A percentile compares a stretch with the other conserved stretches of the same genome.
phyloP scores from a whole-genome alignment of 129 eudicot species.

The Flaveria ramosissima region DNA sequence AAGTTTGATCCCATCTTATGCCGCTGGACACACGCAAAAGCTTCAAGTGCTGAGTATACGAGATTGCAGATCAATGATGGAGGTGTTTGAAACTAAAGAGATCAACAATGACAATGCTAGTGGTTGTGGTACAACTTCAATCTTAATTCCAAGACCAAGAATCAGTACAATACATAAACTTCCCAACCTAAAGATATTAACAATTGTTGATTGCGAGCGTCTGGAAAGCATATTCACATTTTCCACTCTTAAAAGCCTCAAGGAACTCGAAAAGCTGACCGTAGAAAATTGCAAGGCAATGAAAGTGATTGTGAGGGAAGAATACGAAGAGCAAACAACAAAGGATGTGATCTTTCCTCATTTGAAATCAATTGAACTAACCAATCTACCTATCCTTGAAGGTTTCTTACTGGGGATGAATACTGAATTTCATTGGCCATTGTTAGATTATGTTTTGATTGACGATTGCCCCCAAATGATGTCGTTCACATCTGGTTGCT shows the following conservation, averaged over 20 bases:
- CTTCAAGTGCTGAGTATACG: background rate
- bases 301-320: background rate
- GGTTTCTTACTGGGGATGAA: background rate
- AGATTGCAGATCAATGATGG: background rate
- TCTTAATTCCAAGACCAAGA: background rate
- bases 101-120: background rate
- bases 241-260: constrained; percentile 11
- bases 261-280: background rate
- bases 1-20: background rate
- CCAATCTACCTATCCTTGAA: background rate
- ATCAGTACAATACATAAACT: background rate
- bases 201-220: background rate
- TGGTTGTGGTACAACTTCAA: background rate
- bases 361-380: background rate
- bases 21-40: background rate
- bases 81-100: background rate
- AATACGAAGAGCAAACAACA: background rate
- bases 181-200: background rate
- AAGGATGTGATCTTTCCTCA: background rate
- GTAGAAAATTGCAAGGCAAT: background rate
- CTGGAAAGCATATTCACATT: background rate
- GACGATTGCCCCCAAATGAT: background rate
- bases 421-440: background rate
- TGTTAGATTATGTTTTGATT: background rate
- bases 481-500: background rate